These are phyloP conservation scores for Neofusicoccum cordaticola DNA, from an alignment of 2,329 filamentous ascomycete species.

Conservation along the genomic window DNA sequence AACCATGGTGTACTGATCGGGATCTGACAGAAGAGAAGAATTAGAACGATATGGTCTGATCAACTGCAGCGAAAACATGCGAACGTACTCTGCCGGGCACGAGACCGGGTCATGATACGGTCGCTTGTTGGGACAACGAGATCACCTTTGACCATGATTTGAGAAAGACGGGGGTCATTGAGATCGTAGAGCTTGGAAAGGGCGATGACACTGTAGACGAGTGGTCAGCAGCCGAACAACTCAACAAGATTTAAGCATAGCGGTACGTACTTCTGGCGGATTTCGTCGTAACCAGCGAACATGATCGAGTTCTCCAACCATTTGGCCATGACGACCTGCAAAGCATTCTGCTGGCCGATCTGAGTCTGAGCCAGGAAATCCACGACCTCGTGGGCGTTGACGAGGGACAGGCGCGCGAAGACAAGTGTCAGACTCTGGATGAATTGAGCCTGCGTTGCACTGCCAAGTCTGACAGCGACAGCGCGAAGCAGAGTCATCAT, in stretches of 20 bases:
- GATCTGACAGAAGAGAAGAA: constrained; percentile 53
- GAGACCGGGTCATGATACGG: constrained; percentile 89
- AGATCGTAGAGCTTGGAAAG: constrained; percentile 87
- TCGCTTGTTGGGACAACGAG: constrained; percentile 76
- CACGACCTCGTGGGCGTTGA: constrained; percentile 83
- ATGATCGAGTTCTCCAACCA: constrained; percentile 97
- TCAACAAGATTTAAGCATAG: neutral
- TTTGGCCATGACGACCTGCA: constrained; percentile 85
- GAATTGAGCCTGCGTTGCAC: constrained; percentile 79
- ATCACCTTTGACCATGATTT: constrained; percentile 87
- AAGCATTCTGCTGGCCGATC: constrained; percentile 74
- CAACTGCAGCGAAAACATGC: constrained; percentile 17
- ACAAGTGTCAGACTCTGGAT: constrained; percentile 96
- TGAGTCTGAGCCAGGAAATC: constrained; percentile 85
- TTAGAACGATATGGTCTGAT: constrained; percentile 11
- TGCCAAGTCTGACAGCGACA: constrained; percentile 79
- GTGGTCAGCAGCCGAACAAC: constrained; percentile 21
- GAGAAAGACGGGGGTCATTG: constrained; percentile 73
- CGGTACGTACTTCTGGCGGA: constrained; percentile 80
- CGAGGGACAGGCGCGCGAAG: constrained; percentile 84
- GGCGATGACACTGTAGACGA: constrained; percentile 69
- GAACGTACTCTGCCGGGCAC: constrained; percentile 72
- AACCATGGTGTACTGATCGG: constrained; percentile 84
- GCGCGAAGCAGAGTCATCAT: constrained; percentile 84
- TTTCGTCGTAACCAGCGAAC: constrained; percentile 98